These are phyloP conservation scores for Plasmodium fragile DNA, from an alignment of 169 alveolate species.

Conservation along the genomic window DNA sequence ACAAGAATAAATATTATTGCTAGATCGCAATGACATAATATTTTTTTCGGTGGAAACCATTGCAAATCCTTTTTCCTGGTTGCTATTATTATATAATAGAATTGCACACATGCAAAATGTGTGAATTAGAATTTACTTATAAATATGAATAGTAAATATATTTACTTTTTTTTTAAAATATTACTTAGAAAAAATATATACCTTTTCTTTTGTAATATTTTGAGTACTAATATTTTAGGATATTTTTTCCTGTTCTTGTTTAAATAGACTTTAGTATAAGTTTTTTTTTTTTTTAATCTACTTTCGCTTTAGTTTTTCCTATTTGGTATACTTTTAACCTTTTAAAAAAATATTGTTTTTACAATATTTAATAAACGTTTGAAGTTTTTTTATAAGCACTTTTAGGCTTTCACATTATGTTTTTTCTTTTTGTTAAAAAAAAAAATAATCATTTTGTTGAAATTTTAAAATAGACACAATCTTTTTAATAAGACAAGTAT, in stretches of 20 bases:
- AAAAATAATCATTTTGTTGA: background rate
- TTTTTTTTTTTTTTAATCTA: background rate
- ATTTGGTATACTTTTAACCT: background rate
- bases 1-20: background rate
- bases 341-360: background rate
- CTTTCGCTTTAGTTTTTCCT: background rate
- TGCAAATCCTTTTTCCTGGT: background rate
- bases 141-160: background rate
- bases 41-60: background rate
- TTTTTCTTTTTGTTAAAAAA: background rate
- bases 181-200: background rate
- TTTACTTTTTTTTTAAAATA: background rate
- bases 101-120: background rate
- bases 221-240: background rate
- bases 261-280: background rate
- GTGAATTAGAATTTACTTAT: background rate
- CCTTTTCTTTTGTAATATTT: background rate
- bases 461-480: background rate
- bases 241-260: background rate
- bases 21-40: background rate
- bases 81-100: background rate
- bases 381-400: background rate
- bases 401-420: background rate
- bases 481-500: background rate
- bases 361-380: background rate